These are phyloP conservation scores for Quercus robur DNA, from an alignment of 306 rosid genomes.

Conservation along the genomic window DNA sequence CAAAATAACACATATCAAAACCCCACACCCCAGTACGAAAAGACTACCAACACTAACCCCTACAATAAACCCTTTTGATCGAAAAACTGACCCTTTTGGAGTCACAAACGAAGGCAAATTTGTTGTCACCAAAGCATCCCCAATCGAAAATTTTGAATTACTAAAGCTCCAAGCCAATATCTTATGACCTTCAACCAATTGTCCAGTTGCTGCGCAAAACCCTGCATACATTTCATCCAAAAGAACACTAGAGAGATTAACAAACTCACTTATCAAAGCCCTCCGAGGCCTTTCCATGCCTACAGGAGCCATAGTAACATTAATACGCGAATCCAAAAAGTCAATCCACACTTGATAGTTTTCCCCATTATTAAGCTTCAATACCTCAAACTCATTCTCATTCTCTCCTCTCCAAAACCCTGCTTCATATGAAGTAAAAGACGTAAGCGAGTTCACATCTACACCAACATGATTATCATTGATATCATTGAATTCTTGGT, in stretches of 20 bases:
- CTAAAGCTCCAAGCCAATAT: constrained; percentile 66
- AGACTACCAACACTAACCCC: constrained; percentile 24
- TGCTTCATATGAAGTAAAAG: constrained; percentile 35
- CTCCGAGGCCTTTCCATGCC: constrained; percentile 41
- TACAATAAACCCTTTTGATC: constrained; percentile 16
- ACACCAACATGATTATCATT: constrained; percentile 49
- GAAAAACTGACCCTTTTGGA: constrained; percentile 25
- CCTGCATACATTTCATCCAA: constrained; percentile 48
- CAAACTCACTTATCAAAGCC: constrained; percentile 43
- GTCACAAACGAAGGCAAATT: constrained; percentile 48
- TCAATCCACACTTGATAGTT: constrained; percentile 69
- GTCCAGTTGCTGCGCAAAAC: constrained; percentile 44
- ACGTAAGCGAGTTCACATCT: constrained; percentile 42
- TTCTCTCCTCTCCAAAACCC: constrained; percentile 44
- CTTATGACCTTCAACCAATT: constrained; percentile 33
- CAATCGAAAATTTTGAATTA: constrained; percentile 50
- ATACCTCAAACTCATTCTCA: constrained; percentile 27
- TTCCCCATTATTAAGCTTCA: constrained; percentile 37
- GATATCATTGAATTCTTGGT: constrained; percentile 43
- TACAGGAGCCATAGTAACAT: constrained; percentile 45
- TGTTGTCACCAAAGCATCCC: constrained; percentile 43
- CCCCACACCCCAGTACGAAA: constrained; percentile 23
- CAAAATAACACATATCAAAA: constrained; percentile 6
- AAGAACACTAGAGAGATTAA: constrained; percentile 45
- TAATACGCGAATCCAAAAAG: constrained; percentile 29